Evolutionary conservation across 768 basidiomycete genomes (phyloP).

Genomic region (Pleurotus citrinopileatus): DNA sequence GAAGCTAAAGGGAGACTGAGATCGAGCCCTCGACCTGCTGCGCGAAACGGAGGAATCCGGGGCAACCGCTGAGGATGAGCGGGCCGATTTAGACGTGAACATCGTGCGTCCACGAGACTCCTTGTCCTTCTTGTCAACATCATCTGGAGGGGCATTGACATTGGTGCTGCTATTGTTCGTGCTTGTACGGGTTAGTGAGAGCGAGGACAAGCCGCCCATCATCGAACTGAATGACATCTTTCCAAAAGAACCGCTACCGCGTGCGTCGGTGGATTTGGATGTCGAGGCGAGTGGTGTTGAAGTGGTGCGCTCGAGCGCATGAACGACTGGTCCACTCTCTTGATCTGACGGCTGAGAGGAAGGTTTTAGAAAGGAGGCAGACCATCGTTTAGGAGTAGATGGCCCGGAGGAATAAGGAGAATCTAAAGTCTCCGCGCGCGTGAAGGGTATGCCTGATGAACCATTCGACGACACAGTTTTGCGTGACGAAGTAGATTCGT

Average conservation of each 20-base stretch:
- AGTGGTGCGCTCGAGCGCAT: conserved; percentile 48
- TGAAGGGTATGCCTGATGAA: conserved; percentile 2
- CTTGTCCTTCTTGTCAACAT: conserved; percentile 33
- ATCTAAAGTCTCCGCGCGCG: conserved; percentile 16
- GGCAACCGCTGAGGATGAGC: conserved; percentile 48
- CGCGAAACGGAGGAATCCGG: conserved; percentile 39
- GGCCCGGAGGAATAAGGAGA: conserved; percentile 26
- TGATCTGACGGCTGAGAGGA: conserved; percentile 39
- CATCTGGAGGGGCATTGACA: conserved; percentile 19
- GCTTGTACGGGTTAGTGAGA: conserved; percentile 57
- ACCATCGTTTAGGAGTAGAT: conserved; percentile 31
- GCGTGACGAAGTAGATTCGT: conserved; percentile 13
- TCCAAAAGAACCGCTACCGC: conserved; percentile 50
- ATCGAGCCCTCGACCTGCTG: conserved; percentile 60
- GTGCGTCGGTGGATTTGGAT: conserved; percentile 31
- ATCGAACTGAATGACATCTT: conserved; percentile 65
- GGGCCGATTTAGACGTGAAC: conserved; percentile 39
- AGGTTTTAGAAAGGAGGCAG: conserved; percentile 26
- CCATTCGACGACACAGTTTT: conserved; percentile 12
- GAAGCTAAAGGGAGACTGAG: conserved; percentile 78
- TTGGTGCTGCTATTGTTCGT: conserved; percentile 33
- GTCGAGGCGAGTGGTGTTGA: conserved; percentile 22
- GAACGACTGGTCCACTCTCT: conserved; percentile 44
- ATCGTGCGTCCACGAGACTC: conserved; percentile 49
- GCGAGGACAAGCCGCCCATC: conserved; percentile 67